A percentile compares a stretch with the other conserved stretches of the same genome.
phyloP scores from a whole-genome alignment of 2,329 filamentous ascomycete species.

The Pyrenophora graminea region DNA sequence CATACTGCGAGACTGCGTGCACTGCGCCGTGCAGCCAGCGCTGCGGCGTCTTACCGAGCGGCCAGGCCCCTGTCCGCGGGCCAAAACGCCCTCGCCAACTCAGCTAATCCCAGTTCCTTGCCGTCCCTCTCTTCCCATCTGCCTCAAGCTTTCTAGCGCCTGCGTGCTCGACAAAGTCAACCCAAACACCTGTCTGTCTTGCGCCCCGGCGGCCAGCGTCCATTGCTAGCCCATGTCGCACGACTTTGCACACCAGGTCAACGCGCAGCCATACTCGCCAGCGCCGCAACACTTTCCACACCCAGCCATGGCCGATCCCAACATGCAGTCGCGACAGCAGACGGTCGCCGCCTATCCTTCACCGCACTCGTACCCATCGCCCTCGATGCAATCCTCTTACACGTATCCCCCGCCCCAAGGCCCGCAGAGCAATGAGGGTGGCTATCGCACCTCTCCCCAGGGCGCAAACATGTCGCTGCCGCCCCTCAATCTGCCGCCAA shows the following conservation, averaged over 20 bases:
- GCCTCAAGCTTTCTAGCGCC: constrained; percentile 19
- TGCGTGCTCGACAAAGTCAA: constrained; percentile 20
- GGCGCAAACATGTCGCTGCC: constrained; percentile 51
- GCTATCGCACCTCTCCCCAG: constrained; percentile 54
- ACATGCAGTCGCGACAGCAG: constrained; percentile 36
- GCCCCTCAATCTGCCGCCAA: constrained; percentile 56
- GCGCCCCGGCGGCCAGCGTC: constrained; percentile 29
- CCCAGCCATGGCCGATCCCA: constrained; percentile 42
- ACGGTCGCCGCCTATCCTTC: constrained; percentile 49
- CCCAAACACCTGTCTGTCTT: constrained; percentile 22
- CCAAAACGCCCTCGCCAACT: constrained; percentile 26
- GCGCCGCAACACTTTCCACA: constrained; percentile 40
- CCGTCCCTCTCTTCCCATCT: constrained; percentile 16
- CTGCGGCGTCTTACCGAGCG: constrained; percentile 21
- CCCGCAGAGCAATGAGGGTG: constrained; percentile 42
- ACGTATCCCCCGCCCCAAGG: constrained; percentile 52
- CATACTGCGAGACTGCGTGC: too few species aligned
- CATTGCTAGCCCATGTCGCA: constrained; percentile 41
- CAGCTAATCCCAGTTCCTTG: constrained; percentile 27
- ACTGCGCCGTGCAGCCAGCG: constrained; percentile 2
- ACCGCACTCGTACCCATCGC: constrained; percentile 56
- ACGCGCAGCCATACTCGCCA: constrained; percentile 38
- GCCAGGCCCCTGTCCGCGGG: constrained; percentile 24
- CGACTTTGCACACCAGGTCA: constrained; percentile 34
- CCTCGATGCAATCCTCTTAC: constrained; percentile 56